phyloP scores from a whole-genome alignment of 2,329 filamentous ascomycete genomes.

The Talaromyces sp. region DNA sequence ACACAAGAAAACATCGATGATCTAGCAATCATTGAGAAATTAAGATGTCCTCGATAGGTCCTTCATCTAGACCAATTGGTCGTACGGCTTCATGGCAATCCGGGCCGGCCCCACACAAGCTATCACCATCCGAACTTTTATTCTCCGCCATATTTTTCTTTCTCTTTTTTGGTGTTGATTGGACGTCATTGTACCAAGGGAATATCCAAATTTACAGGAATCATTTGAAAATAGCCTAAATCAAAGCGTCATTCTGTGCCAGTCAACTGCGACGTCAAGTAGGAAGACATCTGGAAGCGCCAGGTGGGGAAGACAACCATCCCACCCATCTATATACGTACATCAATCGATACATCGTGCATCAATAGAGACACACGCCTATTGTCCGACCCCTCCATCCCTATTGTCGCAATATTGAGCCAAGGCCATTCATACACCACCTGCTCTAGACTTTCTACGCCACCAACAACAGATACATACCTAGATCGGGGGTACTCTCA shows the following conservation, averaged over 20 bases:
- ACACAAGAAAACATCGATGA: background rate
- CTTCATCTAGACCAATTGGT: background rate
- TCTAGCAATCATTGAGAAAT: background rate
- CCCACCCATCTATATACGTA: background rate
- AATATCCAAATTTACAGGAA: background rate
- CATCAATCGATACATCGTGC: background rate
- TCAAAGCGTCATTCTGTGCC: background rate
- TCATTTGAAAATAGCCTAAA: background rate
- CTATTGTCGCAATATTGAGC: background rate
- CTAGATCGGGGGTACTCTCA: too few species aligned
- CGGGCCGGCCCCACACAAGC: constrained; percentile 17
- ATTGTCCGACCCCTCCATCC: constrained; percentile 3
- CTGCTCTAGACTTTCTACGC: background rate
- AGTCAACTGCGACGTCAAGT: background rate
- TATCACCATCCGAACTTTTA: constrained; percentile 2
- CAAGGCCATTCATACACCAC: background rate
- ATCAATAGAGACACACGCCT: constrained; percentile 11
- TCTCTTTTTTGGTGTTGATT: background rate
- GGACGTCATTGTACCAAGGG: background rate
- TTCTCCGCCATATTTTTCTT: background rate
- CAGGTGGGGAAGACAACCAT: background rate
- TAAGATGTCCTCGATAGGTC: background rate
- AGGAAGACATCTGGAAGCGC: background rate
- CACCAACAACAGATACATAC: too few species aligned
- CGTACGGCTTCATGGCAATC: background rate